Base-by-base conservation (phyloP, 495 filamentous ascomycete genomes). In the Aspergillus coremiiformis region DNA sequence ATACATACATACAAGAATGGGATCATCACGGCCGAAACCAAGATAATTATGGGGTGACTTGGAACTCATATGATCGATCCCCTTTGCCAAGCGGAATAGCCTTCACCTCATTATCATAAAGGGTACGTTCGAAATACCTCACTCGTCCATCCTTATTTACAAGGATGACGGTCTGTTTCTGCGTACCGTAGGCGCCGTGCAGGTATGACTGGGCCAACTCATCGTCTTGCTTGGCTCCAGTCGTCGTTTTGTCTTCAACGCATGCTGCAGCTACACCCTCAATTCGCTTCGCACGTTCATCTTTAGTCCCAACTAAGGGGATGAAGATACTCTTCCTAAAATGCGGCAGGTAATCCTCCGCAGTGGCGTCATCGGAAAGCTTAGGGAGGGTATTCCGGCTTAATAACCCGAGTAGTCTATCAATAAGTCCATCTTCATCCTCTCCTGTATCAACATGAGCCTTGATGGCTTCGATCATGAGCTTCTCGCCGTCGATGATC, bases 161-260 rank as follows among this genome's bases (percentile, higher is more conserved):
- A 15, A 97, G 74, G 21, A 97, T 71, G 11, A 97, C 72, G 0
- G 89, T 95, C 74, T 98, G 92, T 56, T 89, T 83, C 65, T 95
- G 89, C 1, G 93, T 98, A n/a, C 93, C 93, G 69, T 98, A 97
- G 5, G 63, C 53, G 0, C 72, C 72, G 19, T 64, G 58, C 19
- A 57, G 56, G 53, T 64, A 76, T 14, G 59, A 60, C 33, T 58
- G 60, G 22, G 62, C 56, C 27, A 62, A 44, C n/a, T 50, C 42
- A 17, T 62, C 56, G 12, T 53, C 57, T 22, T 67, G 58, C 8
- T 52, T 22, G 2, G 51, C 43, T 15, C 33, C 52, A 22, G 53
- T 54, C 17, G 44, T 44, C 35, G 64, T 59, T 32, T 60, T n/a
- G n/a, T n/a, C 63, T 53, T 58, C 61, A 19, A 64, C 55, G n/a